Evolutionary conservation across 768 basidiomycete species (phyloP), one percentile per base, ranked within the genome.

Genomic region (Naganishia vaughanmartiniae): DNA sequence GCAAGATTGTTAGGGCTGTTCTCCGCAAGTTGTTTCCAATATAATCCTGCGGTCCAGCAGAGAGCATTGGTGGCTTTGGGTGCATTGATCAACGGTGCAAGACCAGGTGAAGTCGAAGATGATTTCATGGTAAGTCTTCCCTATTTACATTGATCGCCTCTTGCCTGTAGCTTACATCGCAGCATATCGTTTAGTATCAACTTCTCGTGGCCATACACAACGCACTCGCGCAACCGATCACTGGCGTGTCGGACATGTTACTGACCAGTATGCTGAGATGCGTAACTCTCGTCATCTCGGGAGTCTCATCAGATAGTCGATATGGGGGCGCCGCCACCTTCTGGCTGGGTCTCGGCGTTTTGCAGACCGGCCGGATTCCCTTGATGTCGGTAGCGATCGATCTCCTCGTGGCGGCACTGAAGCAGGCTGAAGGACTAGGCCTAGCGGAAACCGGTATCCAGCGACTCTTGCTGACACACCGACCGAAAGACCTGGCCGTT

Each of bases 11-110:
- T 58, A 11, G 68, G 57, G n/a, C 24, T 69, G n/a, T 48, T 69
- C 15, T 58, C 57, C 14, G 51, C 68, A 2, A 69, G 56, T 48
- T 69, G 68, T 39, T 69, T 69, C 57, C 68, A 69, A 57, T 46
- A 58, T n/a, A 69, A 69, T 45, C 56, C 56, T n/a, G 68, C 68
- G 7, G 68, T 69, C 24, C 68, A 69, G 36, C 68, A 69, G 33
- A 30, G 68, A 48, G 68, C 68, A n/a, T 34, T 69, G 45, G 56
- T 69, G 4, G 68, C 68, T 15, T 55, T 69, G 14, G 68, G 68
- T 11, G 57, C 51, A 0, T 31, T 69, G 31, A 51, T 58, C 33
- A 51, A n/a, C 48, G 46, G 51, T 33, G 68, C 54, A 28, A 26
- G 46, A 36, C 33, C 68, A 12, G 68, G 68, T 5, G 68, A 69